phyloP scores from a whole-genome alignment of 495 filamentous ascomycete genomes.

The Bryoglossum gracile region DNA sequence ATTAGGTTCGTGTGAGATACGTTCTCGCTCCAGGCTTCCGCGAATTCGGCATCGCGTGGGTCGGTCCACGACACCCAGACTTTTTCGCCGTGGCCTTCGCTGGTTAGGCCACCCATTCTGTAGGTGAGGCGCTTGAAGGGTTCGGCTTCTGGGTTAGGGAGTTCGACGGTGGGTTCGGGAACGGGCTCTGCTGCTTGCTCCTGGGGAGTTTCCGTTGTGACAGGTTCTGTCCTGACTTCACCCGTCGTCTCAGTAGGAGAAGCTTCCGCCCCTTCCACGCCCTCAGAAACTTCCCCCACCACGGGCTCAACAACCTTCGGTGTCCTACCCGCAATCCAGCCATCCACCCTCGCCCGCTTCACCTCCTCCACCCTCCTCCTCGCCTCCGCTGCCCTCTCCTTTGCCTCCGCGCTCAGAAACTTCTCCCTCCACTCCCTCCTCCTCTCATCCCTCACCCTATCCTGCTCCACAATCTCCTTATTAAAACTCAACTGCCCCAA shows the following conservation, averaged over 20 bases:
- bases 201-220: no score
- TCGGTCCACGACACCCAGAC: conserved; percentile 66
- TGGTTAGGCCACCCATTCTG: conserved; percentile 36
- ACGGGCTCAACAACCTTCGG: not conserved
- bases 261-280: no score
- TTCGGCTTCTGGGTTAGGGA: no score
- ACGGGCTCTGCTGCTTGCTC: no score
- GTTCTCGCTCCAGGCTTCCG: conserved; percentile 57
- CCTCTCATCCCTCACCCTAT: no score
- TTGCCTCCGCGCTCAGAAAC: conserved; percentile 23
- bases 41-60: conserved; percentile 56
- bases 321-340: not conserved
- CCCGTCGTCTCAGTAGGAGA: no score
- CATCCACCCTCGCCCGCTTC: not conserved
- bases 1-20: no score
- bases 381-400: conserved; percentile 9
- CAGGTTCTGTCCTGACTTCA: no score
- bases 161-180: no score
- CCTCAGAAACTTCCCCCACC: conserved; percentile 10
- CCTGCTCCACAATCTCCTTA: no score
- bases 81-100: conserved; percentile 27
- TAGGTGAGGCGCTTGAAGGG: no score
- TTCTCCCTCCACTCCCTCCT: conserved; percentile 26
- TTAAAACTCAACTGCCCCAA: conserved; percentile 40
- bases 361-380: not conserved